A percentile compares a stretch with the other conserved stretches of the same genome.
Evolutionary conservation across 192 early-diverging fungal genomes (phyloP).

Genomic region (Endogone sp.): DNA sequence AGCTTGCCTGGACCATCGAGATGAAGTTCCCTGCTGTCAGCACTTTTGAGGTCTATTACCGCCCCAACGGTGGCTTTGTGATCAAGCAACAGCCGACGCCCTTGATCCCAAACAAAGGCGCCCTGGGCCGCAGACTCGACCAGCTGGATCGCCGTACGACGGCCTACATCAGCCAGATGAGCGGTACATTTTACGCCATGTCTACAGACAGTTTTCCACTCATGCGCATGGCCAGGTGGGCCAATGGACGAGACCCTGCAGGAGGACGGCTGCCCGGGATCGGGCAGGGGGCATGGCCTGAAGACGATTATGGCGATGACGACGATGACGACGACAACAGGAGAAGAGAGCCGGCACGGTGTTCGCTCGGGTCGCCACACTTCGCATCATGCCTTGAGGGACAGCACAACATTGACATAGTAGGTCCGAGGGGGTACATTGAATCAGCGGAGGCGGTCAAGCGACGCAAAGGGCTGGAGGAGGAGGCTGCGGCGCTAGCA

Average conservation of each 20-base stretch:
- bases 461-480: neutral
- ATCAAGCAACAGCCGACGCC: slow-evolving; percentile 23
- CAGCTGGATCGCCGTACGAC: slow-evolving; percentile 20
- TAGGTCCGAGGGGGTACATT: slow-evolving; percentile 34
- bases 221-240: slow-evolving; percentile 40
- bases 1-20: slow-evolving; percentile 45
- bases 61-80: slow-evolving; percentile 23
- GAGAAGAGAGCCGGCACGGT: slow-evolving; percentile 2
- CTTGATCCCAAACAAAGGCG: slow-evolving; percentile 6
- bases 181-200: slow-evolving; percentile 67
- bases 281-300: too few species aligned
- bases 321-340: slow-evolving; percentile 24
- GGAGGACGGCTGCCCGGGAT: too few species aligned
- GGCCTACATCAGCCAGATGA: slow-evolving; percentile 61
- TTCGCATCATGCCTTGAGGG: slow-evolving; percentile 45
- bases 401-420: slow-evolving; percentile 30
- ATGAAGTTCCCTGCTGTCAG: slow-evolving; percentile 49
- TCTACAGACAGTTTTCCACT: slow-evolving; percentile 64
- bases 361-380: slow-evolving; percentile 17
- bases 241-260: too few species aligned
- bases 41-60: slow-evolving; percentile 49
- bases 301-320: neutral
- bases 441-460: slow-evolving; percentile 3
- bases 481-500: neutral
- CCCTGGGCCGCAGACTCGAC: slow-evolving; percentile 27